Percentiles rank a stretch among this genome's conserved stretches.
Conservation (phyloP, 2,329 filamentous ascomycete genomes). For the Fusarium palustre region DNA sequence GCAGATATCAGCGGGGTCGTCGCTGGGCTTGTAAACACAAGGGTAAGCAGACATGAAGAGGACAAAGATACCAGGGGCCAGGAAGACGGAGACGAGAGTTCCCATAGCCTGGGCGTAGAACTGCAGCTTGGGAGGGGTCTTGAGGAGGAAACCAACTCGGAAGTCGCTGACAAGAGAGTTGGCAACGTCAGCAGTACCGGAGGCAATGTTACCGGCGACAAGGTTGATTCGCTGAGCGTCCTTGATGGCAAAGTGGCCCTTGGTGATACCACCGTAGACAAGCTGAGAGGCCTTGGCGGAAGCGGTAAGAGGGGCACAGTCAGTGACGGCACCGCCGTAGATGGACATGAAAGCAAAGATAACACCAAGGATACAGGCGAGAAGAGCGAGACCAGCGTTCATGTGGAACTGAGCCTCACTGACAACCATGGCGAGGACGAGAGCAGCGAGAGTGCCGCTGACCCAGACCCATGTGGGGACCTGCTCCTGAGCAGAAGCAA, state of each 20-base stretch:
- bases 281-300: slow-evolving; percentile 77
- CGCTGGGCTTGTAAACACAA: slow-evolving; percentile 68
- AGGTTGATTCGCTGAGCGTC: slow-evolving; percentile 74
- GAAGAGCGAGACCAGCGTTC: slow-evolving; percentile 66
- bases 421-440: slow-evolving; percentile 66
- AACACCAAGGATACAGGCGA: slow-evolving; percentile 67
- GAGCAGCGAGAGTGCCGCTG: slow-evolving; percentile 59
- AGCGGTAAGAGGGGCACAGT: slow-evolving; percentile 71
- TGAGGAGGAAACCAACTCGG: slow-evolving; percentile 74
- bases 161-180: slow-evolving; percentile 71
- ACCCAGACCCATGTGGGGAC: slow-evolving; percentile 68
- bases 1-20: slow-evolving; percentile 56
- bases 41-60: slow-evolving; percentile 76
- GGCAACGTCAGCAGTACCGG: slow-evolving; percentile 66
- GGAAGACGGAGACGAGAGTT: slow-evolving; percentile 72
- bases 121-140: slow-evolving; percentile 72
- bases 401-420: slow-evolving; percentile 65
- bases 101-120: slow-evolving; percentile 74
- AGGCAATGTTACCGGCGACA: slow-evolving; percentile 69
- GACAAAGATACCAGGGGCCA: slow-evolving; percentile 75
- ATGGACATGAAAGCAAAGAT: slow-evolving; percentile 68
- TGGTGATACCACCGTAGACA: slow-evolving; percentile 73
- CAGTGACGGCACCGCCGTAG: slow-evolving; percentile 65
- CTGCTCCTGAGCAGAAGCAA: slow-evolving; percentile 57
- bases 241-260: slow-evolving; percentile 60